Base-by-base conservation (phyloP, 176 grass and related monocot genomes). In the Oryza australiensis region DNA sequence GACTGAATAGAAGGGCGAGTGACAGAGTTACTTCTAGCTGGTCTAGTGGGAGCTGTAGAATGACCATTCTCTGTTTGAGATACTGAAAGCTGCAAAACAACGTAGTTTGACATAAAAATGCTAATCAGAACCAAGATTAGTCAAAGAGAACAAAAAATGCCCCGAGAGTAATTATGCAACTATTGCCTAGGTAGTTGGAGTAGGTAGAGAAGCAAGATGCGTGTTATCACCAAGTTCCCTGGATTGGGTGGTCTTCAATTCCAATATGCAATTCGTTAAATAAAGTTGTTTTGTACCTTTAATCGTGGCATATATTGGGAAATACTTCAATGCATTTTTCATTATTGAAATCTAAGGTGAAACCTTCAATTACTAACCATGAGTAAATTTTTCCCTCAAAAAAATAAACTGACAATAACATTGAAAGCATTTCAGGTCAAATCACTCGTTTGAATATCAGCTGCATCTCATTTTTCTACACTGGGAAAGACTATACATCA, bases 21-120 rank as follows among this genome's bases (percentile, higher is more conserved):
- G 38, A 95, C 91, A 1, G 93, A 99, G 73, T 83, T 95, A 73
- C 93, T 99, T 88, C 91, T 85, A 65, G 62, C 91, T 84, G 93
- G 91, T 88, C 93, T 90, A 84, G 77, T 72, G 66, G 89, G 87
- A 84, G 65, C 69, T 67, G 82, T 49, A 2, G 84, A 86, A 86
- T 92, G 82, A 2, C 85, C 89, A 89, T 87, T 99, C 46, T 99
- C 96, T 55, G 88, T 83, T 91, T 97, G 94, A 65, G 90, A 89
- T 71, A 75, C 26, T 59, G 89, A 95, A 83, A 99, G 93, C 96
- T 99, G 89, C 81, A 86, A 82, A 62, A 60, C 32, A 79, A 77
- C 60, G 51, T 75, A 32, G 14, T 40, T 68, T 30, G 22, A 51
- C 14, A 35, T 42, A 40, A 12, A 79, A 80, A 20, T 38, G 18